Evolutionary conservation across 495 filamentous ascomycete species (phyloP), one percentile per base, ranked within the genome.

Genomic region (Apiosordaria backusii): DNA sequence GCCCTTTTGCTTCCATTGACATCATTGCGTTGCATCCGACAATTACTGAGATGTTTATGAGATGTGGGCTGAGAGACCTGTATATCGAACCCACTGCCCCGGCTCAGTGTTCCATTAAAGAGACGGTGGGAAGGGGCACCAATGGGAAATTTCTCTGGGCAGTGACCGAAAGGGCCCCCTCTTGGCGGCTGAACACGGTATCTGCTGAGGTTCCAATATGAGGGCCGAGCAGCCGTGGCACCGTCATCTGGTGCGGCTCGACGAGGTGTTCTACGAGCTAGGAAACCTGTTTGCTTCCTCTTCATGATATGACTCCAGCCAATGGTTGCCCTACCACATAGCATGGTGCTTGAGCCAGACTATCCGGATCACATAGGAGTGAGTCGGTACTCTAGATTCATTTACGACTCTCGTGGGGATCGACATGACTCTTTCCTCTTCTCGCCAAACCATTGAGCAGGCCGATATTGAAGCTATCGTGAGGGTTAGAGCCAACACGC

Each of bases 11-110:
- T 3, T 27, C 40, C n/a, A n/a, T 50, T 67, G 68, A 70, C 68
- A 70, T 70, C 68, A 70, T 67, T 25, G 40, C 19, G 68, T 70
- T 61, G 58, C 68, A 70, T 62, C 57, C 18, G 1, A n/a, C 16
- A n/a, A 65, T 57, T 53, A 35, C 18, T n/a, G 15, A 59, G 57
- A 13, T 16, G 26, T n/a, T n/a, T 16, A 35, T 15, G 13, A 16
- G 4, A 25, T 61, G 59, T 61, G 45, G 25, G 26, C 3, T 6
- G 21, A 45, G 24, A 18, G 26, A 1, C 18, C 22, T 45, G 6
- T 27, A 16, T 45, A 27, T 13, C 23, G 35, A 9, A 2, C 29
- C 7, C 13, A 10, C 22, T 29, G 26, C 18, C 13, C 21, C 24
- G n/a, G n/a, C 62, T 45, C 50, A 19, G 23, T 9, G 57, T 52